Percentiles rank a stretch among this genome's conserved stretches.
phyloP scores from a whole-genome alignment of 208 protist species.

The Borovskyia barvae region DNA sequence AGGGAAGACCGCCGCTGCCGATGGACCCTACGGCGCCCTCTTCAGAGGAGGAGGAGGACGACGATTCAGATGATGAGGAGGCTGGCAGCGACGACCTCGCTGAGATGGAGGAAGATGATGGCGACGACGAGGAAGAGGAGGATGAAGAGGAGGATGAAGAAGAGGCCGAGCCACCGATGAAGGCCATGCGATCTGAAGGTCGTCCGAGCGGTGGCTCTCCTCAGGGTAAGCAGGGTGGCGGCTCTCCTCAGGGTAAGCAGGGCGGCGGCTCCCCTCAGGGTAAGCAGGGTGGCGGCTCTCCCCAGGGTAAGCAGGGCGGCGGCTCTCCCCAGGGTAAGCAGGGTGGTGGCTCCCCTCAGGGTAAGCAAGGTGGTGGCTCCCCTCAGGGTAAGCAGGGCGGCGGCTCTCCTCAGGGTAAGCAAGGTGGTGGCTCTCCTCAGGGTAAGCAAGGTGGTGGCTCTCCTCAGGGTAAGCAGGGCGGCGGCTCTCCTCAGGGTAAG shows the following conservation, averaged over 20 bases:
- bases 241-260: neutral
- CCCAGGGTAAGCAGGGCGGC: constrained; percentile 20
- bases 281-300: constrained; percentile 13
- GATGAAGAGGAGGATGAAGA: constrained; percentile 31
- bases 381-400: constrained; percentile 19
- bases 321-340: constrained; percentile 12
- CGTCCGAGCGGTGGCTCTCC: constrained; percentile 13
- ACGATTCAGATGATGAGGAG: constrained; percentile 23
- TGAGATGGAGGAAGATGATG: constrained; percentile 3
- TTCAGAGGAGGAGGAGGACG: constrained; percentile 33
- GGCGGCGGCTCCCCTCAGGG: constrained; percentile 16
- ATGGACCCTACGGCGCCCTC: constrained; percentile 24
- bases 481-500: neutral
- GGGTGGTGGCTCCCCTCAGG: constrained; percentile 15
- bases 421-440: constrained; percentile 20
- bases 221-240: neutral
- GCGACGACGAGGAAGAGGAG: constrained; percentile 19
- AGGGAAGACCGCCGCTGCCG: constrained; percentile 2
- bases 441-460: constrained; percentile 6
- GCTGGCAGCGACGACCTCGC: constrained; percentile 10
- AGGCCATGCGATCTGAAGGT: constrained; percentile 23
- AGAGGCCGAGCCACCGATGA: constrained; percentile 27
- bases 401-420: constrained; percentile 18
- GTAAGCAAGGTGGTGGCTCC: constrained; percentile 16
- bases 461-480: no score